Evolutionary conservation across 192 early-diverging fungal species (phyloP), one percentile per base, ranked within the genome.

Genomic region (Podila epicladia): DNA sequence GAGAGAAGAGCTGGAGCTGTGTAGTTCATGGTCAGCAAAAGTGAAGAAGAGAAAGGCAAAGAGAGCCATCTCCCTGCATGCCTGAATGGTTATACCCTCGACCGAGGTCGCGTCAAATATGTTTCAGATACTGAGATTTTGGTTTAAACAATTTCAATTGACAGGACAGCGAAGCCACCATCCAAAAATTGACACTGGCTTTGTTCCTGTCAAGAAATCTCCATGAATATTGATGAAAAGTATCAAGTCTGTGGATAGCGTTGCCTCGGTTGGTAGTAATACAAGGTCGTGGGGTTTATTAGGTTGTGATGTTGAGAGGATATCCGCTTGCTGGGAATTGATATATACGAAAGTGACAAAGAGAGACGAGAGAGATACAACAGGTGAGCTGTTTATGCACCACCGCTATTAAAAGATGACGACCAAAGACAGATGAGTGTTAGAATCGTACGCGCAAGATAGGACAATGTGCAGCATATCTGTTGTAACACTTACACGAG

Each of bases 401-500:
- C 76, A 65, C 76, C 76, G 71, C 76, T 80, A 69, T 73, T 38
- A 28, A 12, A 13, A 59, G 1, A 58, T 28, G 22, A 49, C 13
- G 51, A 65, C 9, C n/a, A 45, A 45, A 50, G 26, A 26, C 3
- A 32, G n/a, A 57, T 33, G 29, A 28, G 29, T 17, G 19, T 50
- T 38, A 32, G 59, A 45, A 15, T 45, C 41, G 4, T 4, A 2
- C 8, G 41, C 41, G 1, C 3, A 45, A 17, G 41, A 45, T 45
- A 55, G 22, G 26, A 55, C n/a, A 7, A 24, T 11, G 24, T 55
- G n/a, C n/a, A 9, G 4, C 1, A 22, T 17, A 55, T 9, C 53
- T 26, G 24, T n/a, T 6, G 24, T 7, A 55, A 2, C 2, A 82
- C 84, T 68, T 82, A 85, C 84, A 99, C 98, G 78, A 99, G 95